These are phyloP conservation scores for Fusarium odoratissimum DNA, from an alignment of 2,329 filamentous ascomycete genomes.

Conservation along the genomic window DNA sequence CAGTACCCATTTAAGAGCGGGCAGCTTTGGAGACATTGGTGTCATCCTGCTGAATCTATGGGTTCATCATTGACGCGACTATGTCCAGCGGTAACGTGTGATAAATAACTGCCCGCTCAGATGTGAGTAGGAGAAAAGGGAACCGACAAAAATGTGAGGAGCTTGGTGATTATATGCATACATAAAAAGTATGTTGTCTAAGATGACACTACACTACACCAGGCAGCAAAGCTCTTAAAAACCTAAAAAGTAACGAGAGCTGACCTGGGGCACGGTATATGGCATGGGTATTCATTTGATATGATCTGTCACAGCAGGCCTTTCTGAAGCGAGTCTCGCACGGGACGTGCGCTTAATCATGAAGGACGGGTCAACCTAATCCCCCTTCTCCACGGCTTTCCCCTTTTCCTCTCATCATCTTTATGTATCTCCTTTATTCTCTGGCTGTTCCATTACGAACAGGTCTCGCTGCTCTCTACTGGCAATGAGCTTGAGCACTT, in stretches of 20 bases:
- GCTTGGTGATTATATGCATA: not conserved
- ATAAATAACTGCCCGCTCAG: not conserved
- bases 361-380: not conserved
- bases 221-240: not conserved
- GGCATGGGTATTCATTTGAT: not conserved
- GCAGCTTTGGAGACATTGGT: not conserved
- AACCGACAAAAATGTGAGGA: not conserved
- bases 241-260: not conserved
- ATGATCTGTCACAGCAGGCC: not conserved
- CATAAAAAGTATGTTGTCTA: not conserved
- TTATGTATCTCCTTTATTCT: not conserved
- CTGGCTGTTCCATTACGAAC: not conserved
- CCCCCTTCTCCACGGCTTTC: not conserved
- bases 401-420: not conserved
- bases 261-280: not conserved
- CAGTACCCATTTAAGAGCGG: not conserved
- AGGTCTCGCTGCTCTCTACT: not conserved
- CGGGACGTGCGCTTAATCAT: not conserved
- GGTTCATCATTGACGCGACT: constrained; percentile 1
- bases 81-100: not conserved
- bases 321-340: not conserved
- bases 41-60: not conserved
- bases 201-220: not conserved
- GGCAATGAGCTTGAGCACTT: not conserved
- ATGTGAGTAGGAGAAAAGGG: not conserved